Percentiles rank a stretch among this genome's conserved stretches.
Evolutionary conservation across 2,329 filamentous ascomycete genomes (phyloP).

Genomic region (Paecilomyces dactylethromorphus): DNA sequence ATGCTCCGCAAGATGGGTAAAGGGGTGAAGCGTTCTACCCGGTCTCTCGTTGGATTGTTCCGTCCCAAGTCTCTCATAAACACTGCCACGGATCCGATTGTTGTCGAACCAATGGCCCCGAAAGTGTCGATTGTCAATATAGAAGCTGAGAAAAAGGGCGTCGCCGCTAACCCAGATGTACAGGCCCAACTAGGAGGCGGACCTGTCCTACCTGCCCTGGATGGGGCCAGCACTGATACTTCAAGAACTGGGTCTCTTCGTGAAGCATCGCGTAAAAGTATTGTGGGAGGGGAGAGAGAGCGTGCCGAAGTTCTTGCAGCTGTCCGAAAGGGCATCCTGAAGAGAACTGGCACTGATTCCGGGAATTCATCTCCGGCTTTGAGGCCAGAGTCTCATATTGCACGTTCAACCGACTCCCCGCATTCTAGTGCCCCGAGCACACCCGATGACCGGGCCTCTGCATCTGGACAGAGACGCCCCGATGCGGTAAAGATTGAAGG

Average conservation of each 20-base stretch:
- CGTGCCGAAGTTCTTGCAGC: constrained; percentile 86
- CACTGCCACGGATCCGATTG: constrained; percentile 61
- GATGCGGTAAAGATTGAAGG: constrained; percentile 68
- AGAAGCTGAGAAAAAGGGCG: constrained; percentile 80
- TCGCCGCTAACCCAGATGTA: constrained; percentile 64
- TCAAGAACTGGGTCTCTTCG: constrained; percentile 15
- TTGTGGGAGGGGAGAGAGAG: constrained; percentile 82
- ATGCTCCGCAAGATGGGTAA: constrained; percentile 92
- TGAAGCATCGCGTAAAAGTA: constrained; percentile 63
- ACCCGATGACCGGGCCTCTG: constrained; percentile 63
- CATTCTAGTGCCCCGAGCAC: constrained; percentile 83
- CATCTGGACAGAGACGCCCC: constrained; percentile 54
- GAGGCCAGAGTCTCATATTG: constrained; percentile 54
- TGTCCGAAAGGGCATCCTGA: constrained; percentile 91
- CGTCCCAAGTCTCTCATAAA: constrained; percentile 87
- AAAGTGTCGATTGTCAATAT: constrained; percentile 92
- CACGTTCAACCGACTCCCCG: constrained; percentile 67
- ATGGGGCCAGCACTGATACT: constrained; percentile 73
- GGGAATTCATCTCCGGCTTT: constrained; percentile 64
- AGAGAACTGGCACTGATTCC: constrained; percentile 59
- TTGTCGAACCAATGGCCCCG: constrained; percentile 63
- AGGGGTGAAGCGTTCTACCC: constrained; percentile 90
- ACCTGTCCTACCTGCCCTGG: constrained; percentile 77
- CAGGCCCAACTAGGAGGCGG: constrained; percentile 62
- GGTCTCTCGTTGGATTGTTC: constrained; percentile 90